phyloP scores from a whole-genome alignment of 345 rosid species.

The Geranium rotundifolium region DNA sequence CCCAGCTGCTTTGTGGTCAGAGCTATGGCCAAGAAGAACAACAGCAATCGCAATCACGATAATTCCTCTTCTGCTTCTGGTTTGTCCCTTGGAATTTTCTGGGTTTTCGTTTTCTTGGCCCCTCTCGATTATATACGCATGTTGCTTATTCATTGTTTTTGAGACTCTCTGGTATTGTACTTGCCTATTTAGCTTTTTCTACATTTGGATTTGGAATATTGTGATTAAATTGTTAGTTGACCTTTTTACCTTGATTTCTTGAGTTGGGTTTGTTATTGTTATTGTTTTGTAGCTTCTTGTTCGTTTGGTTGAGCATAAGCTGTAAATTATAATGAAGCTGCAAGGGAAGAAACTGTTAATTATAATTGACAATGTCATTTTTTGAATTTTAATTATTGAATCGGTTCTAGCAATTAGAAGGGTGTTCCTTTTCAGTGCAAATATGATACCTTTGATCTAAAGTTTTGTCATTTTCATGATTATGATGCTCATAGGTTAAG shows the following conservation, averaged over 20 bases:
- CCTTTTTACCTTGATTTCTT: background rate
- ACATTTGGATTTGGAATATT: background rate
- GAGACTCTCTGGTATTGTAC: background rate
- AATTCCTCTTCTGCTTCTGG: background rate
- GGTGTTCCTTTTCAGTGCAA: no score
- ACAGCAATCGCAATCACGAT: background rate
- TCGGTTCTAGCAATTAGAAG: no score
- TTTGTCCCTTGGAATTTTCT: background rate
- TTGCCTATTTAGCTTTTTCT: background rate
- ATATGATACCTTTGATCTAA: no score
- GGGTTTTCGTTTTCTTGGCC: background rate
- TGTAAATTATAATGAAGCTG: no score
- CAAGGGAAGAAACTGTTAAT: no score
- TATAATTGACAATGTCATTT: no score
- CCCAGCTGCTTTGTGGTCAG: constrained; percentile 5
- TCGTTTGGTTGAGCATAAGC: background rate
- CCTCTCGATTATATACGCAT: background rate
- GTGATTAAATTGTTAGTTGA: background rate
- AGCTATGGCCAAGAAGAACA: constrained; percentile 14
- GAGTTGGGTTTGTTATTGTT: background rate
- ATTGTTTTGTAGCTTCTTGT: background rate
- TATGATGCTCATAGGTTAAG: no score
- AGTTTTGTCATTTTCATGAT: no score
- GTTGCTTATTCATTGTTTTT: background rate
- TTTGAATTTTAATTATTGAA: no score